Conservation (phyloP, 495 filamentous ascomycete genomes). For the Ramalina intermedia region DNA sequence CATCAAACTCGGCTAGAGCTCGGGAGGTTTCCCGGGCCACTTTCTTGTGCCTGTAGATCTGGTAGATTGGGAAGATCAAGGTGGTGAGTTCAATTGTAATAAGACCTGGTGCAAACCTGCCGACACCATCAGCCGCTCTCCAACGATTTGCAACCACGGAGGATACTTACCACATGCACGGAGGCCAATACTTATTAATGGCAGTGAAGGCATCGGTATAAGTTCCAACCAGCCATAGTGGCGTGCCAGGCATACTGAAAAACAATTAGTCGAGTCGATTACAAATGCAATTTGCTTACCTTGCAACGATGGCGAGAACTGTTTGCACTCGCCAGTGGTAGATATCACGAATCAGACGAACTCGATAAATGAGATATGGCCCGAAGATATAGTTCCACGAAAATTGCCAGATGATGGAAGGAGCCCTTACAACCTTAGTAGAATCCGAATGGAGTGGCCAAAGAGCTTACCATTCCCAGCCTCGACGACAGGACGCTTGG, state of each 20-base stretch:
- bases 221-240: constrained; percentile 48
- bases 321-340: constrained; percentile 57
- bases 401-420: constrained; percentile 47
- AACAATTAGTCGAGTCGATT: not conserved
- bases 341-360: constrained; percentile 43
- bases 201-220: constrained; percentile 42
- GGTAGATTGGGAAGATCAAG: constrained; percentile 40
- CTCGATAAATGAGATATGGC: constrained; percentile 29
- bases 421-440: constrained; percentile 26
- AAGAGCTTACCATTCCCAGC: constrained; percentile 49
- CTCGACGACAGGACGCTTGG: constrained; percentile 28
- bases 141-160: not conserved
- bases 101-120: constrained; percentile 40
- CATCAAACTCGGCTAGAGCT: constrained; percentile 22
- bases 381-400: constrained; percentile 49
- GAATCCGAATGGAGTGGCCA: not conserved
- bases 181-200: constrained; percentile 38
- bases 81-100: constrained; percentile 38
- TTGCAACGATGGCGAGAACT: constrained; percentile 40
- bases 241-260: constrained; percentile 39
- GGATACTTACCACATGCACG: constrained; percentile 40
- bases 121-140: not conserved
- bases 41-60: constrained; percentile 26
- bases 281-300: constrained; percentile 20
- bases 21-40: constrained; percentile 18